Evolutionary conservation across 257 asterid genomes (phyloP), one percentile per base, ranked within the genome.

Genomic region (Nicotiana otophora): DNA sequence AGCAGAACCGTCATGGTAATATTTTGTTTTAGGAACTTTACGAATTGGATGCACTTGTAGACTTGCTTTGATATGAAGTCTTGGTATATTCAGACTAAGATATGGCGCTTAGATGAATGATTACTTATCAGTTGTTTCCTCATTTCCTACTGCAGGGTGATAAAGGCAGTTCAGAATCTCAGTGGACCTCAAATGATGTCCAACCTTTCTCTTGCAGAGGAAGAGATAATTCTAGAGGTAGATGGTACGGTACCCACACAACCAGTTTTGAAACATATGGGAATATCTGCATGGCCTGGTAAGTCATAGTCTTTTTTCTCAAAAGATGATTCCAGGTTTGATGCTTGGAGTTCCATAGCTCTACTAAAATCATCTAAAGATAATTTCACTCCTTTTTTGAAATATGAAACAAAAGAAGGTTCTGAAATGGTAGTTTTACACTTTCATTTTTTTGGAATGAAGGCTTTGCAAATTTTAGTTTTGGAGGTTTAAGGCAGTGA

Each of bases 281-380:
- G 98, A 83, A 91, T 93, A 92, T 87, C 98, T 85, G 97, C 96
- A 81, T 95, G 98, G 98, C 98, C 96, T 87, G 98, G 98, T 95
- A 86, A 86, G 86, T 78, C 79, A 60, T 83, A 70, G 62, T 83
- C 39, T 65, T 12, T 79, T 36, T 82, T 86, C 80, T 78, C 15
- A n/a, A 58, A 20, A 15, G 63, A 31, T 65, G 26, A 51, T 76
- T 62, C 16, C 53, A 36, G 28, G 11, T 48, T 20, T 74, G 80
- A 74, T 48, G 62, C 80, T 48, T 48, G 48, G 42, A 74, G 51
- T 7, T 15, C 62, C 51, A 74, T 48, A 48, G 23, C 79, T 72
- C 60, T 26, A 48, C 62, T 26, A 48, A 48, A 26, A 74, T 74
- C 62, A 74, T 23, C 42, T 14, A 26, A 42, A 15, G 62, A 48